These are phyloP conservation scores for Hyphodiscus hymeniophilus DNA, from an alignment of 495 filamentous ascomycete genomes.

Conservation along the genomic window DNA sequence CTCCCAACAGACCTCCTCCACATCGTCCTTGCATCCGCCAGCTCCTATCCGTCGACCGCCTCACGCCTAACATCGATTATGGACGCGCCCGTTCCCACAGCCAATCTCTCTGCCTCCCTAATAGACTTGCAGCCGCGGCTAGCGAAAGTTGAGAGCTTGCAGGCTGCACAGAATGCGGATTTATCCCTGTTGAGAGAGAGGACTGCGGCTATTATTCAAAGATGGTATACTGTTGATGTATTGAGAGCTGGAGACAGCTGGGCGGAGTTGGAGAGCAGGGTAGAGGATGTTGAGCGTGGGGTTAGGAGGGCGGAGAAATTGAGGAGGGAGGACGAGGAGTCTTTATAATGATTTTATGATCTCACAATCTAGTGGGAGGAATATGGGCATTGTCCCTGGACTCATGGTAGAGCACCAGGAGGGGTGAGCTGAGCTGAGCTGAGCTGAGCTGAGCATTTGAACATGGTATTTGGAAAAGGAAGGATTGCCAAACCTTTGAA, in stretches of 20 bases:
- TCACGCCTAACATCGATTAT: slow-evolving; percentile 72
- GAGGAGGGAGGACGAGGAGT: slow-evolving; percentile 11
- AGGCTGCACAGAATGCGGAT: slow-evolving; percentile 62
- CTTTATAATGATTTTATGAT: slow-evolving; percentile 1
- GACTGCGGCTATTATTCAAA: slow-evolving; percentile 62
- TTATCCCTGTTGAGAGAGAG: slow-evolving; percentile 64
- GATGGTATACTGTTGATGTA: slow-evolving; percentile 73
- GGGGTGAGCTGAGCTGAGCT: too few relatives aligned
- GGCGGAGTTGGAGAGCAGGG: slow-evolving; percentile 62
- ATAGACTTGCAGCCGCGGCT: slow-evolving; percentile 65
- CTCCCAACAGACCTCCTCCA: slow-evolving; percentile 33
- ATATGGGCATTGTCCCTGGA: too few relatives aligned
- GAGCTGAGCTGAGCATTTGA: too few relatives aligned
- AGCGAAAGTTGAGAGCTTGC: slow-evolving; percentile 52
- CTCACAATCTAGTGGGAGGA: background rate
- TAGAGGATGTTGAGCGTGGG: slow-evolving; percentile 58
- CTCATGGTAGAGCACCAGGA: too few relatives aligned
- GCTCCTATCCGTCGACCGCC: slow-evolving; percentile 65
- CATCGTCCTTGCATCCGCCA: slow-evolving; percentile 66
- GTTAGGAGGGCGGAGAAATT: slow-evolving; percentile 40
- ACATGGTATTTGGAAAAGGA: background rate
- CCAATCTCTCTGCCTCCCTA: slow-evolving; percentile 55
- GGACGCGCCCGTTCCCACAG: slow-evolving; percentile 69
- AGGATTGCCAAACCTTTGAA: background rate
- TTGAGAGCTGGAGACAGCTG: slow-evolving; percentile 62